phyloP scores from a whole-genome alignment of 495 filamentous ascomycete genomes.

The Staphylotrichum longicolle region DNA sequence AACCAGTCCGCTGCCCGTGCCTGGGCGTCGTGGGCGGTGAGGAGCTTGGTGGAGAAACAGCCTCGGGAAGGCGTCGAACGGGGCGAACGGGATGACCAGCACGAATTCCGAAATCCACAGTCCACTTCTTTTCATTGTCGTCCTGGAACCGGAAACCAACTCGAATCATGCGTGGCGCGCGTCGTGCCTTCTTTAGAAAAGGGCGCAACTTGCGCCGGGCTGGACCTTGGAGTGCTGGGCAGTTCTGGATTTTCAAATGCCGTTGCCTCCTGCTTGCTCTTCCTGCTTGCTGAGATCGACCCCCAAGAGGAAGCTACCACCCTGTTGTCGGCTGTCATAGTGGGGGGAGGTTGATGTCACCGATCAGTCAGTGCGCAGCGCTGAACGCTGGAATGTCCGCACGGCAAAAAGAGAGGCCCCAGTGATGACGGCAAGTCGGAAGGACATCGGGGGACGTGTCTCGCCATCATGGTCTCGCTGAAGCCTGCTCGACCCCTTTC shows the following conservation, averaged over 20 bases:
- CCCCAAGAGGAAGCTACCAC: not conserved
- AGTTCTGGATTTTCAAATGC: not conserved
- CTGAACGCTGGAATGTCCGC: not conserved
- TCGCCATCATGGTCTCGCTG: not conserved
- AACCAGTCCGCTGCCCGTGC: conserved; percentile 5
- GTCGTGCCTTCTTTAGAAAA: not conserved
- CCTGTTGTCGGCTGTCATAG: not conserved
- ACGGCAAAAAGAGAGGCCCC: not conserved
- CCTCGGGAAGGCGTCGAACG: conserved; percentile 15
- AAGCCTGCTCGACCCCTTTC: not conserved
- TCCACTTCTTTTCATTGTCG: not conserved
- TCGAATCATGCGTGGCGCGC: not conserved
- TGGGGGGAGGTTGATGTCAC: conserved; percentile 26
- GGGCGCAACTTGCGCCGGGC: not conserved
- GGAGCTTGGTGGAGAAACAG: conserved; percentile 17
- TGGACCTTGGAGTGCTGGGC: not conserved
- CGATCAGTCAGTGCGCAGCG: conserved; percentile 13
- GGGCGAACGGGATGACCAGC: conserved; percentile 12
- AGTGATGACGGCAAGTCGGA: not conserved
- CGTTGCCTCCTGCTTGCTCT: not conserved
- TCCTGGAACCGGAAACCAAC: not conserved
- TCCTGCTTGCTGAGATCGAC: not conserved
- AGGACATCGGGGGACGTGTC: not conserved
- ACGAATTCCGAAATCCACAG: conserved; percentile 16
- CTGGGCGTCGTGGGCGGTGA: conserved; percentile 12